Base-by-base conservation (phyloP, 345 rosid genomes). In the Brassica cretica region DNA sequence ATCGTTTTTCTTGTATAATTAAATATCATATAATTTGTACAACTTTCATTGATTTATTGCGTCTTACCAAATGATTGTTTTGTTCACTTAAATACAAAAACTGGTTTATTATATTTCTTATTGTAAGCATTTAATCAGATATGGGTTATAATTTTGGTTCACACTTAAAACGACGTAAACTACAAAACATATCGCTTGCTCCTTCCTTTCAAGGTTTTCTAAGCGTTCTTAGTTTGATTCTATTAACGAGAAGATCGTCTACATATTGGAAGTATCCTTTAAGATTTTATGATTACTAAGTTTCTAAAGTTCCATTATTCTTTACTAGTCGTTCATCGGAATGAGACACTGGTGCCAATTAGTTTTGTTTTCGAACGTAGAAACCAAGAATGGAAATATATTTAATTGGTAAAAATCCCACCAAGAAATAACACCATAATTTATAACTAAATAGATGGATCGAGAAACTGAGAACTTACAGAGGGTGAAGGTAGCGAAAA, bases 1-100 rank as follows among this genome's bases (percentile, higher is more conserved):
- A 67, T 72, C 82, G 27, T 75, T 83, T 89, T 89, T 82, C 73
- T 82, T 87, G 70, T 71, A 77, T 49, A 78, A 53, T 70, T 19
- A 56, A 12, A 62, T 75, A 29, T 75, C 80, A 21, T 24, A 32
- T 67, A 1, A 5, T 60, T 46, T 39, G 55, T 73, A 49, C 68
- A 10, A 39, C 5, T 76, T 16, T 63, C 14, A 53, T 53, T 68
- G 49, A 74, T 61, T 72, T 76, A 83, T 79, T 69, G 77, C 66
- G 79, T 70, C 58, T 64, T 24, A 80, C 56, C 82, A 71, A 68
- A 76, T 77, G 58, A 71, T 82, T 74, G 55, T 80, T 49, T 55
- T 61, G 55, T 68, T 85, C 72, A 60, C 71, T 41, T 18, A 64
- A 58, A 39, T 70, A 21, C 3, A 35, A 30, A 30, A 33, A 74